These are phyloP conservation scores for Ceriops tagal DNA, from an alignment of 345 rosid genomes.

Conservation along the genomic window DNA sequence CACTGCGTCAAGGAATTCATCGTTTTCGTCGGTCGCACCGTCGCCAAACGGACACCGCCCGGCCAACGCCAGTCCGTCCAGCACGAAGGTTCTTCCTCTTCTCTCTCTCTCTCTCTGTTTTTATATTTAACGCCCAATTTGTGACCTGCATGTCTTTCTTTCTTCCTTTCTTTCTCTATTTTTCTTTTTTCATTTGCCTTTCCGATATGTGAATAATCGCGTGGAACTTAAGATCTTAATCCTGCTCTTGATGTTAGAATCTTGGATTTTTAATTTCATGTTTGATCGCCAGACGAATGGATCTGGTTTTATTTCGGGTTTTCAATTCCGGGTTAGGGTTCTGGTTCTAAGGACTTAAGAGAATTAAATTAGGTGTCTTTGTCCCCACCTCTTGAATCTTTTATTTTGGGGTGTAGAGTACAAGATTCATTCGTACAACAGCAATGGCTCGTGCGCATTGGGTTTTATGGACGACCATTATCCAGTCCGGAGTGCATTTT, in stretches of 20 bases:
- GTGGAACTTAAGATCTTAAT: too few relatives aligned
- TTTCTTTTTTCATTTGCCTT: too few relatives aligned
- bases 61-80: conserved; percentile 88
- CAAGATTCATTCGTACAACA: conserved; percentile 87
- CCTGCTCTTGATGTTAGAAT: too few relatives aligned
- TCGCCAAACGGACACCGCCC: conserved; percentile 81
- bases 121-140: neutral
- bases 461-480: conserved; percentile 98
- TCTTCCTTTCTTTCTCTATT: too few relatives aligned
- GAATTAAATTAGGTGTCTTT: neutral
- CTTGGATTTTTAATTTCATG: too few relatives aligned
- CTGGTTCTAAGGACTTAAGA: neutral
- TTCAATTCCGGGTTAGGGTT: neutral
- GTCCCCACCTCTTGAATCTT: neutral
- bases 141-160: too few relatives aligned
- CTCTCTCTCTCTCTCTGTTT: neutral
- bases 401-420: conserved; percentile 53
- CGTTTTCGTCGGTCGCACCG: conserved; percentile 86
- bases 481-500: conserved; percentile 89
- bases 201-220: too few relatives aligned
- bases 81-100: conserved; percentile 60
- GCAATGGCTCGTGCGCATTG: conserved; percentile 79
- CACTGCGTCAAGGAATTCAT: conserved; percentile 79
- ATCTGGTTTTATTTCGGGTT: too few relatives aligned
- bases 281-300: too few relatives aligned